phyloP scores from a whole-genome alignment of 345 rosid genomes.

The Corchorus capsularis region DNA sequence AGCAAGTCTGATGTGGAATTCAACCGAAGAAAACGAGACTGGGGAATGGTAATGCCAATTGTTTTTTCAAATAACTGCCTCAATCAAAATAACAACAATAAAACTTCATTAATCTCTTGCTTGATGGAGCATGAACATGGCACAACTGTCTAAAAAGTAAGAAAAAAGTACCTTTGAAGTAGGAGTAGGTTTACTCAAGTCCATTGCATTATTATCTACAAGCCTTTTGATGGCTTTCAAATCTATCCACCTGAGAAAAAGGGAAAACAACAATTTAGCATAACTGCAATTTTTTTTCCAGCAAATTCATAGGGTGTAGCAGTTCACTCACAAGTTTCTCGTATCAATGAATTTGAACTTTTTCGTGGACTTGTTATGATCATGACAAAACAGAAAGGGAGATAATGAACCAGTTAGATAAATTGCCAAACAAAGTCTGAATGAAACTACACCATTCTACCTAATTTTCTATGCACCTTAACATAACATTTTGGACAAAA shows the following conservation, averaged over 20 bases:
- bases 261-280: constrained; percentile 17
- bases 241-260: constrained; percentile 52
- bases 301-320: neutral
- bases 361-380: constrained; percentile 35
- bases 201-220: constrained; percentile 40
- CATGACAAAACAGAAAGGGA: constrained; percentile 23
- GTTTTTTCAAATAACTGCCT: constrained; percentile 47
- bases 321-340: constrained; percentile 50
- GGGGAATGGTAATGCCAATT: constrained; percentile 47
- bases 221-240: constrained; percentile 54
- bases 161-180: constrained; percentile 35
- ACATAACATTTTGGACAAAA: constrained; percentile 12
- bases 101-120: constrained; percentile 13
- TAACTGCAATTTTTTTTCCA: neutral
- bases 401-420: constrained; percentile 15
- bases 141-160: neutral
- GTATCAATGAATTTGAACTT: constrained; percentile 53
- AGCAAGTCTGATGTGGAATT: constrained; percentile 58
- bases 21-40: constrained; percentile 45
- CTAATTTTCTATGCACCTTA: neutral
- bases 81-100: constrained; percentile 18
- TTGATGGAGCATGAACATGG: neutral
- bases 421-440: neutral
- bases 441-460: constrained; percentile 15
- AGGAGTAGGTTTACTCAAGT: constrained; percentile 27